These are phyloP conservation scores for Hymenoscyphus scutula DNA, from an alignment of 2,329 filamentous ascomycete genomes.

Conservation along the genomic window DNA sequence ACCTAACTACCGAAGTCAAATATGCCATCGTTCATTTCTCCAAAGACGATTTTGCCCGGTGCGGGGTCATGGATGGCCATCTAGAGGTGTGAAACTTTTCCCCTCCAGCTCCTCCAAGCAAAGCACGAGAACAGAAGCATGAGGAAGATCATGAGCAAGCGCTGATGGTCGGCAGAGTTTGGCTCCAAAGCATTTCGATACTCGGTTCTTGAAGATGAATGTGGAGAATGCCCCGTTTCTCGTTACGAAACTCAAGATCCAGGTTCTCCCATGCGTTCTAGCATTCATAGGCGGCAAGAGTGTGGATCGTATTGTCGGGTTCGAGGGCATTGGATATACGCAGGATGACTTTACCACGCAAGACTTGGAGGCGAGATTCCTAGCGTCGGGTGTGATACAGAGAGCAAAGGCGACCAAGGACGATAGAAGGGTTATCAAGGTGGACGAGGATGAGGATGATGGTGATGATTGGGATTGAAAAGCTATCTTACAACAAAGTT, in stretches of 20 bases:
- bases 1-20: slow-evolving; percentile 40
- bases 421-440: slow-evolving; percentile 38
- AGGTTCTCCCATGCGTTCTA: slow-evolving; percentile 58
- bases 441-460: slow-evolving; percentile 46
- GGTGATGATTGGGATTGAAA: slow-evolving; percentile 49
- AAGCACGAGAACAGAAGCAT: too few species aligned
- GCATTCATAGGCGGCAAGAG: slow-evolving; percentile 54
- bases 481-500: neutral
- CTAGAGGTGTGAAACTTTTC: slow-evolving; percentile 32
- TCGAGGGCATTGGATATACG: slow-evolving; percentile 54
- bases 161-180: slow-evolving; percentile 39
- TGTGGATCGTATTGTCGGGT: slow-evolving; percentile 56
- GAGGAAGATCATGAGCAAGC: neutral
- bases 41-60: slow-evolving; percentile 42
- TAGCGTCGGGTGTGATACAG: slow-evolving; percentile 49
- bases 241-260: slow-evolving; percentile 54
- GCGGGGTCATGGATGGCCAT: slow-evolving; percentile 42
- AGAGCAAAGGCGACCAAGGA: slow-evolving; percentile 50
- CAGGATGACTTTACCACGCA: slow-evolving; percentile 51
- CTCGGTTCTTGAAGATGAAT: slow-evolving; percentile 55
- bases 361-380: slow-evolving; percentile 51
- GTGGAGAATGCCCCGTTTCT: slow-evolving; percentile 60
- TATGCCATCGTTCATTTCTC: slow-evolving; percentile 42
- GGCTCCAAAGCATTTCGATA: slow-evolving; percentile 56
- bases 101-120: neutral